Base-by-base conservation (phyloP, 495 filamentous ascomycete species). In the Penicillium malachiteum region DNA sequence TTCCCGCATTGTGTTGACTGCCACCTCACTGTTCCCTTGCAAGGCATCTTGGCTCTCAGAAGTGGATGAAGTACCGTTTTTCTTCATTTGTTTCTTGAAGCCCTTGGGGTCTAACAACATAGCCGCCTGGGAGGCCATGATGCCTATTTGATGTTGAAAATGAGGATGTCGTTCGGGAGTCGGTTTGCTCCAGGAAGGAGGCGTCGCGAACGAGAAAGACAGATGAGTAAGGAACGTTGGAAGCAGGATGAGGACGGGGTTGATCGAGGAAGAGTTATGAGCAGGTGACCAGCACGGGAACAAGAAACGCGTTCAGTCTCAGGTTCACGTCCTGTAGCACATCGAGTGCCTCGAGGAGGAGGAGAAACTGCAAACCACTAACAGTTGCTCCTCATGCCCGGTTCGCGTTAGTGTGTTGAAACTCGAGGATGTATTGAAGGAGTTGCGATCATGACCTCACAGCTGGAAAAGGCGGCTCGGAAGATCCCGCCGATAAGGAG, bases 51-150 rank as follows among this genome's bases (percentile, higher is more conserved):
- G 12, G 26, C 5, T 21, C 6, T 32, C 7, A 41, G 17, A 21
- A 50, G 32, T 53, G 46, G 55, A 48, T 51, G 48, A 9, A 16
- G 64, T 76, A 78, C 75, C 72, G 63, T 70, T 69, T 17, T 59
- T 60, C 37, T 68, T 59, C 8, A 63, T 43, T 48, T 60, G 58
- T 56, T 71, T 73, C 53, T 63, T 71, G 57, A 71, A 69, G 40
- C 56, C 66, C 55, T 71, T 69, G 33, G 74, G 76, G 53, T 77
- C 69, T 56, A 77, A 53, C 34, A 77, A 66, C 73, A 77, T 74
- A 32, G 73, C 72, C 31, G 76, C 68, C 43, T 71, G 59, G 35
- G 74, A 76, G 35, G 70, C 73, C 76, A 78, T 77, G 58, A 16
- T 64, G 49, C 50, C 50, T 57, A 17, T 16, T 30, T 12, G 11